phyloP scores from a whole-genome alignment of 2,329 filamentous ascomycete species.

The Helotiales sp. region DNA sequence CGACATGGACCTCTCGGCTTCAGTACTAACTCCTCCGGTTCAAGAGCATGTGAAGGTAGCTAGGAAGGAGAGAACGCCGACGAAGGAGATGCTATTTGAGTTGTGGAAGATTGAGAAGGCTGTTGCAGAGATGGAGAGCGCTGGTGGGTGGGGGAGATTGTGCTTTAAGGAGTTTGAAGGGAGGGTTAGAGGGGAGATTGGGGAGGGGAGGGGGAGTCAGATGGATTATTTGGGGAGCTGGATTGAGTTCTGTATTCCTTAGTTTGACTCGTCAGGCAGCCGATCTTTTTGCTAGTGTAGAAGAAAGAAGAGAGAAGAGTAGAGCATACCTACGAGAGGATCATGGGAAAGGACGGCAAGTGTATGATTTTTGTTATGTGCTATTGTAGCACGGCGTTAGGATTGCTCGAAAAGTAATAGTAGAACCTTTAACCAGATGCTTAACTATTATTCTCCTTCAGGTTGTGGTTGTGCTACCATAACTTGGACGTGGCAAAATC shows the following conservation, averaged over 20 bases:
- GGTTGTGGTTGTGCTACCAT: too few relatives aligned
- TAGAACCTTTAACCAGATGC: too few relatives aligned
- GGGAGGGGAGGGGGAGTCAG: slow-evolving; percentile 62
- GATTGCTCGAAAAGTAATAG: not conserved
- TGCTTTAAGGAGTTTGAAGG: slow-evolving; percentile 79
- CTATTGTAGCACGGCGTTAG: not conserved
- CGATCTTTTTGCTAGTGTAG: not conserved
- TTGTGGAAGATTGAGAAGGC: slow-evolving; percentile 36
- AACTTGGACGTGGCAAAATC: too few relatives aligned
- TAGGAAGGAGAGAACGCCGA: slow-evolving; percentile 17
- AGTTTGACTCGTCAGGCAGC: not conserved
- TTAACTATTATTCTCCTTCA: too few relatives aligned
- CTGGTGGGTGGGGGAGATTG: slow-evolving; percentile 81
- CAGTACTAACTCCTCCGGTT: not conserved
- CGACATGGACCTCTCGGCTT: not conserved
- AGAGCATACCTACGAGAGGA: too few relatives aligned
- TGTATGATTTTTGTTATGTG: slow-evolving; percentile 1
- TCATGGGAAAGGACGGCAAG: not conserved
- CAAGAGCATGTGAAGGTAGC: not conserved
- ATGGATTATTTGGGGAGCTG: slow-evolving; percentile 86
- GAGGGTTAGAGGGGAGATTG: slow-evolving; percentile 62
- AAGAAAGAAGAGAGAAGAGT: not conserved
- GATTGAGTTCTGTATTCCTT: slow-evolving; percentile 80
- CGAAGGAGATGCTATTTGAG: slow-evolving; percentile 27
- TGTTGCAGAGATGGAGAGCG: slow-evolving; percentile 62